Evolutionary conservation across 202 grass and related monocot species (phyloP).

Genomic region (Dendrocalamus latiflorus): DNA sequence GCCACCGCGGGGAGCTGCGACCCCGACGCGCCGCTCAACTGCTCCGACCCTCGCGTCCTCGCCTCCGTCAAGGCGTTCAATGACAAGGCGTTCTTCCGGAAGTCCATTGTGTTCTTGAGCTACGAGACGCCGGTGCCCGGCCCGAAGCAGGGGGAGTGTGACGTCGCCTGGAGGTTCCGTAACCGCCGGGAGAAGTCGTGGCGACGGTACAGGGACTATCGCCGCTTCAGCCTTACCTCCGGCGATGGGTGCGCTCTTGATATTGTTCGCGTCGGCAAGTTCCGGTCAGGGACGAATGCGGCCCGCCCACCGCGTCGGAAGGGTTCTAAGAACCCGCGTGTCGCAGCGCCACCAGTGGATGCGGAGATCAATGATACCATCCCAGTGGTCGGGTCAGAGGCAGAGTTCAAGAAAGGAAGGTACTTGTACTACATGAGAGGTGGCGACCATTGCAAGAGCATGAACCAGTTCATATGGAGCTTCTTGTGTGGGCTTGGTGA

Average conservation of each 20-base stretch:
- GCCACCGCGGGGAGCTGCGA: constrained; percentile 31
- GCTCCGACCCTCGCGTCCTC: constrained; percentile 77
- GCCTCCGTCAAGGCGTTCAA: constrained; percentile 82
- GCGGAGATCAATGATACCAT: constrained; percentile 91
- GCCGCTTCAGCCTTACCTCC: constrained; percentile 54
- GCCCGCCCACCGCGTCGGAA: constrained; percentile 27
- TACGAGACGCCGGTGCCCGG: constrained; percentile 69
- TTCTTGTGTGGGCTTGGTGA: constrained; percentile 93
- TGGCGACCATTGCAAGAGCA: constrained; percentile 95
- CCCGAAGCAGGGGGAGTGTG: constrained; percentile 49
- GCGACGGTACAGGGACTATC: constrained; percentile 88
- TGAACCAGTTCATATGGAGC: constrained; percentile 99
- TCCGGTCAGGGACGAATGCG: constrained; percentile 77
- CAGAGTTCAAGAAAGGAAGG: constrained; percentile 64
- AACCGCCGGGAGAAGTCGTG: constrained; percentile 86
- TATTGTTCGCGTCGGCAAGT: constrained; percentile 58
- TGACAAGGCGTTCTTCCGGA: constrained; percentile 49
- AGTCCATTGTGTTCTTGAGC: constrained; percentile 78
- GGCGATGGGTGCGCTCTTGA: constrained; percentile 62
- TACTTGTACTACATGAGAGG: constrained; percentile 93
- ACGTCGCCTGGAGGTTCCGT: constrained; percentile 87
- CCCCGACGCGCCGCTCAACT: constrained; percentile 64
- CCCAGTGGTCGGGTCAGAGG: constrained; percentile 69
- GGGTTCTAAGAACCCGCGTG: constrained; percentile 1
- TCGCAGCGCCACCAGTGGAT: constrained; percentile 24